Percentiles rank a stretch among this genome's conserved stretches.
phyloP scores from a whole-genome alignment of 306 rosid species.

The Macrotyloma uniflorum region DNA sequence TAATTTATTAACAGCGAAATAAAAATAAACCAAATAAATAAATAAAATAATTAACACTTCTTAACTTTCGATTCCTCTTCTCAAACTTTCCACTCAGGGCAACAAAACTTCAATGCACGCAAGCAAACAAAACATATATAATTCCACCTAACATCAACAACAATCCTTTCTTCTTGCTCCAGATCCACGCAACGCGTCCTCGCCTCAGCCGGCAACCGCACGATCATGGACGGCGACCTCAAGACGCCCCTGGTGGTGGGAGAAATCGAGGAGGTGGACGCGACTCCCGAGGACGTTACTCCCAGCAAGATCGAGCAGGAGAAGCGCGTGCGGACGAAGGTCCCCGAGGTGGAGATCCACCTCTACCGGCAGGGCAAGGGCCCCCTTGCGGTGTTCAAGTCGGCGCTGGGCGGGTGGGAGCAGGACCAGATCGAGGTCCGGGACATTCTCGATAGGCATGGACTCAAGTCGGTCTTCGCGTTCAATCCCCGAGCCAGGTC shows the following conservation, averaged over 20 bases:
- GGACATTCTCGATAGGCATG: conserved; percentile 70
- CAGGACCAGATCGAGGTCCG: conserved; percentile 85
- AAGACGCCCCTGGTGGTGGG: conserved; percentile 35
- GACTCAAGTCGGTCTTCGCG: conserved; percentile 69
- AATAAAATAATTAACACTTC: too few relatives aligned
- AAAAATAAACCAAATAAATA: too few relatives aligned
- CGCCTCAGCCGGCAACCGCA: neutral
- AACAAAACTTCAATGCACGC: neutral
- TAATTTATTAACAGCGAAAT: too few relatives aligned
- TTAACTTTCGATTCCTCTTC: neutral
- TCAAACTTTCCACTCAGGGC: neutral
- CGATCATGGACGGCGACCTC: conserved; percentile 38
- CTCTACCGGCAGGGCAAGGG: conserved; percentile 77
- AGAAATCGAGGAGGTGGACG: conserved; percentile 46
- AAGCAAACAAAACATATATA: neutral
- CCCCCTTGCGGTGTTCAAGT: conserved; percentile 69
- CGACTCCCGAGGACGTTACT: neutral
- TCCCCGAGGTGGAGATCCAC: conserved; percentile 46
- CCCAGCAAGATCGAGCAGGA: neutral
- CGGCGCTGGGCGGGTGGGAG: conserved; percentile 83
- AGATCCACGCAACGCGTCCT: neutral
- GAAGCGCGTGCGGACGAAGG: conserved; percentile 31
- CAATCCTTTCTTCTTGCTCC: neutral
- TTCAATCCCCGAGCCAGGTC: conserved; percentile 50
- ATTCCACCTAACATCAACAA: neutral